Conservation (phyloP, 2,329 filamentous ascomycete genomes). For the Trichoderma asperellum region DNA sequence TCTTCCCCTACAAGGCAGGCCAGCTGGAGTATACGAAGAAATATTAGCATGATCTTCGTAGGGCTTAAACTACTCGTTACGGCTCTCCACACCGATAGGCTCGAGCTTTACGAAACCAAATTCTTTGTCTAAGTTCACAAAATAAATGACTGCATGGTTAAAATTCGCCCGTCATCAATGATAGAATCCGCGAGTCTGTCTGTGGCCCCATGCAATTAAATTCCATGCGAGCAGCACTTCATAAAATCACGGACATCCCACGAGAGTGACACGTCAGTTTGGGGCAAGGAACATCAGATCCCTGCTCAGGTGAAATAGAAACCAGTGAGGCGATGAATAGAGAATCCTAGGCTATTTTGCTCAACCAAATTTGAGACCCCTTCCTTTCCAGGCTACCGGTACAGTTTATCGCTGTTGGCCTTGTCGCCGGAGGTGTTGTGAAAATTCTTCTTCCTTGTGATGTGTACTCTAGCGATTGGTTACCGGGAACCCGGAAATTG, state of each 20-base stretch:
- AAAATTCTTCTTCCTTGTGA: not conserved
- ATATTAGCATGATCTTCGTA: not conserved
- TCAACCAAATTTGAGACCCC: not conserved
- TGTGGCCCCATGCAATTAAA: not conserved
- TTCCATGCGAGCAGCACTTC: not conserved
- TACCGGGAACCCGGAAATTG: not conserved
- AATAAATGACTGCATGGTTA: not conserved
- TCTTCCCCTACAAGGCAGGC: not conserved
- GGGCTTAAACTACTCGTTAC: not conserved
- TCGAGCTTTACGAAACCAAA: not conserved
- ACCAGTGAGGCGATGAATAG: not conserved
- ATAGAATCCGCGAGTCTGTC: not conserved
- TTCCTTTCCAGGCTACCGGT: constrained; percentile 8
- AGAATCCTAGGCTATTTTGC: not conserved
- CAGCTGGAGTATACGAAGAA: not conserved
- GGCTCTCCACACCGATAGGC: not conserved
- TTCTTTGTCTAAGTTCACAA: not conserved
- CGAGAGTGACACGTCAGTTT: not conserved
- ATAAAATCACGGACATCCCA: not conserved
- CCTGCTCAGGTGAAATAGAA: not conserved
- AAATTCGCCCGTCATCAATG: not conserved
- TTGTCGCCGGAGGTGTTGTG: not conserved
- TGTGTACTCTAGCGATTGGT: not conserved
- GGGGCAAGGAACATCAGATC: not conserved
- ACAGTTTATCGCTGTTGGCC: not conserved